Base-by-base conservation (phyloP, 208 protist genomes). In the Trypanosoma congolense region DNA sequence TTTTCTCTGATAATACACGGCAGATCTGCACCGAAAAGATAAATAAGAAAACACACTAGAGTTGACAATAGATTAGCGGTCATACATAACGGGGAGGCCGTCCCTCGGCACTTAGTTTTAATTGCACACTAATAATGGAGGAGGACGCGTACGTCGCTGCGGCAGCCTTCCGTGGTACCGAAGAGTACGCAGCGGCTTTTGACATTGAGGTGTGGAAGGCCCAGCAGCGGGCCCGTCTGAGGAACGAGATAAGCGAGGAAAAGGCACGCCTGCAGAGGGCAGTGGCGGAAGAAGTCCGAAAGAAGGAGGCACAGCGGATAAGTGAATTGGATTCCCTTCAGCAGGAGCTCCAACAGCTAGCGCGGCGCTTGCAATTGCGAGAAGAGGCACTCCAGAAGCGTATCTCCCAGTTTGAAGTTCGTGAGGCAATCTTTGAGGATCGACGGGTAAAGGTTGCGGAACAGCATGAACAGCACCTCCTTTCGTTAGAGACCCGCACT, bases 191-290 rank as follows among this genome's bases (percentile, higher is more conserved):
- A 4, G 79, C 81, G 12, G 87, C 83, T 12, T 96, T 92, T 68
- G 84, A 94, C 54, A 56, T 94, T 12, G 87, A 96, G 54, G 75
- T 96, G 43, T 96, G 90, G 87, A 93, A 93, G 63, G 83, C 83
- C 28, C 80, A 94, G 68, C 83, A 95, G 77, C 78, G 91, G 63
- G 70, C 73, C 6, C 78, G 61, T 4, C 85, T 90, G 43, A 64
- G 76, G 16, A 63, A 64, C 30, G 76, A 90, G 70, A 62, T 96
- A 44, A 63, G 61, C 0, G 69, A 87, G 55, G 83, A 80, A 16
- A 83, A 79, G 60, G 65, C 75, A 33, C 50, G 60, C 30, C 57
- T 89, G 4, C 71, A 89, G 62, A 67, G 67, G 48, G 56, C 61
- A 3, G 56, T 92, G 19, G 65, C 38, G 2, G 61, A 35, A 3